Base-by-base conservation (phyloP, 148 eudicot species). In the Rhododendron ovatum region DNA sequence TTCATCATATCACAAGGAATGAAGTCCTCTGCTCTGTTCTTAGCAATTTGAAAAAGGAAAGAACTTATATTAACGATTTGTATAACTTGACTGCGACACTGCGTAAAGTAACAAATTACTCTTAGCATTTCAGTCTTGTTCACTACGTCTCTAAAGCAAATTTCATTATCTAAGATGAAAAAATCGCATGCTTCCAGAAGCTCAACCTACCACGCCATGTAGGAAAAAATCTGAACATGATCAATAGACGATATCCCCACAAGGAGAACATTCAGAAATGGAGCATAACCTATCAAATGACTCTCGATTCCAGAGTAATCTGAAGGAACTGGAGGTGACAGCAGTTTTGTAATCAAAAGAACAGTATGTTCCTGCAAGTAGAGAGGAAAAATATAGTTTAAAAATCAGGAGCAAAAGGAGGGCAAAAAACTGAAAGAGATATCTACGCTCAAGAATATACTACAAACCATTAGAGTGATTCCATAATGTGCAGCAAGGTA, bases 161-260 rank as follows among this genome's bases (percentile, higher is more conserved):
- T 86, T 65, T 22, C 20, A 9, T 12, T 5, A 50, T 9, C 2
- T 28, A 85, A 85, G 82, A 12, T 53, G 10, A 71, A n/a, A 83
- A 37, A 26, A 71, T n/a, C 17, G 12, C 57, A 65, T 5, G 55
- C 45, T 30, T 30, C 79, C 33, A 50, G 82, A 89, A 86, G 50
- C 24, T 84, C 61, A 82, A 88, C 96, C 55, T 91, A 95, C 98
- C 96, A 91, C 87, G 50, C 99, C 99, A 88, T 95, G 99, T 80
- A 95, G 87, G 99, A 95, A 87, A 97, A 93, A 37, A 97, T 97
- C 91, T 97, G 99, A 80, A 94, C 90, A 81, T 90, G 87, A 87
- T 97, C 99, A 81, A 94, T 83, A 41, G 94, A 87, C 83, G 98
- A 93, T 89, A 95, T 90, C 87, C 99, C 99, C 43, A 94, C 87